Evolutionary conservation across 495 filamentous ascomycete species (phyloP).

Genomic region (Aspergillus asperescens): DNA sequence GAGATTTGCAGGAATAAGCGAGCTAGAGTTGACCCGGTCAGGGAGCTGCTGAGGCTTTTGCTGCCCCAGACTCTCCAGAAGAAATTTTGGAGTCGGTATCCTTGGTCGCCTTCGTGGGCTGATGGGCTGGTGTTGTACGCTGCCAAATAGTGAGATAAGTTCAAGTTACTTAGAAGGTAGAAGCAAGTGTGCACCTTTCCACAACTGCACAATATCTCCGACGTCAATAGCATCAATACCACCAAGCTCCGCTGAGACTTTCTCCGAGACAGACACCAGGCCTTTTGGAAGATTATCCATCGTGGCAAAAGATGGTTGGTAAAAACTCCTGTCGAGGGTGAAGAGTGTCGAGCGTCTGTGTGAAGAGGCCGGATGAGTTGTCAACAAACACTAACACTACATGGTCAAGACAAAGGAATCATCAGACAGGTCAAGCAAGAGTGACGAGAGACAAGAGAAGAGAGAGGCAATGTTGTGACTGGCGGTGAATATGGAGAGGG

Average conservation of each 20-base stretch:
- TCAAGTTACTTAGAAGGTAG: background rate
- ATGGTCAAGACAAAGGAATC: conserved; percentile 7
- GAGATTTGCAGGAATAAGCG: conserved; percentile 41
- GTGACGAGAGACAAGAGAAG: background rate
- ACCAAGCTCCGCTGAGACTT: conserved; percentile 26
- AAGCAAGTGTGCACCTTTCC: conserved; percentile 41
- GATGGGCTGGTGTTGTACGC: conserved; percentile 40
- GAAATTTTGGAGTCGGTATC: conserved; percentile 45
- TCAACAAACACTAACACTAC: conserved; percentile 6
- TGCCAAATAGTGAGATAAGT: conserved; percentile 21
- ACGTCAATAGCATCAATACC: conserved; percentile 28
- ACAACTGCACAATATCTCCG: conserved; percentile 37
- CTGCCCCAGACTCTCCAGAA: conserved; percentile 52
- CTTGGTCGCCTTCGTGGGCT: conserved; percentile 35
- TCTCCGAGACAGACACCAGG: conserved; percentile 39
- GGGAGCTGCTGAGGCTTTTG: conserved; percentile 19
- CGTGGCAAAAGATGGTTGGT: background rate
- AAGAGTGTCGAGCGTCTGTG: background rate
- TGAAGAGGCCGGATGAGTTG: background rate
- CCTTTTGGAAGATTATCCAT: conserved; percentile 51
- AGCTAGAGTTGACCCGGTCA: conserved; percentile 34
- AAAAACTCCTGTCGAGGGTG: background rate
- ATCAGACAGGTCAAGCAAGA: conserved; percentile 3
- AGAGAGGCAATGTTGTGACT: conserved; percentile 43
- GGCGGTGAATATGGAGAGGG: conserved; percentile 34